These are phyloP conservation scores for Musa acuminata DNA, from an alignment of 176 grass and related monocot species.

Conservation along the genomic window DNA sequence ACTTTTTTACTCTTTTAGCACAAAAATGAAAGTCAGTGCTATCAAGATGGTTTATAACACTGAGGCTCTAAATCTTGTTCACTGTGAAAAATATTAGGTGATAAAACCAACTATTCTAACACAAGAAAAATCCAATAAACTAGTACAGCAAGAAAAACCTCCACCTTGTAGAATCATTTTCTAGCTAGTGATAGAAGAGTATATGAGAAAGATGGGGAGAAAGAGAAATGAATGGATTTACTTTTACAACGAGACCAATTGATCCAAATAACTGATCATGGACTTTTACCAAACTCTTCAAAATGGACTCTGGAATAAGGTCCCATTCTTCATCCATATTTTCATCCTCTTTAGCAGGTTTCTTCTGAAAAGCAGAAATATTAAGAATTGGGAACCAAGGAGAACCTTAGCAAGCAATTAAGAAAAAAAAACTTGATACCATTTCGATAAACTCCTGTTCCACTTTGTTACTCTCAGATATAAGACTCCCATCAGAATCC, in stretches of 20 bases:
- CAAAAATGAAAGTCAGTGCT: not conserved
- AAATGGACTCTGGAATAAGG: slow-evolving; percentile 49
- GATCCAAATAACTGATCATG: slow-evolving; percentile 84
- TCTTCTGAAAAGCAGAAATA: slow-evolving; percentile 39
- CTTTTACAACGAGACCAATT: slow-evolving; percentile 63
- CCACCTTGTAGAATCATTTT: not conserved
- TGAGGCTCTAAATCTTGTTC: not conserved
- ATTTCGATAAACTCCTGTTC: slow-evolving; percentile 55
- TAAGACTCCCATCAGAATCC: slow-evolving; percentile 30
- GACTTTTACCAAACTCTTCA: slow-evolving; percentile 50
- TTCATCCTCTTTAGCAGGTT: slow-evolving; percentile 29
- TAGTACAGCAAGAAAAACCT: not conserved
- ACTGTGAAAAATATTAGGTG: not conserved
- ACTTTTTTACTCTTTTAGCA: not conserved
- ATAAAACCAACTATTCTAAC: not conserved
- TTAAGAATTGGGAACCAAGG: slow-evolving; percentile 13
- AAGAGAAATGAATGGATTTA: slow-evolving; percentile 17
- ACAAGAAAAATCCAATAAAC: not conserved
- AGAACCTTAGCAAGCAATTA: slow-evolving; percentile 4
- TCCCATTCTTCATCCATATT: slow-evolving; percentile 50
- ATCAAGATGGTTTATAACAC: not conserved
- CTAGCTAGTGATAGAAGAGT: too few relatives aligned
- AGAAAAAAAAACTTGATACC: slow-evolving; percentile 22
- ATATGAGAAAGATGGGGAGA: not conserved
- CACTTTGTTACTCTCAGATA: slow-evolving; percentile 48